Evolutionary conservation across 148 eudicot species (phyloP), one percentile per base, ranked within the genome.

Genomic region (Linanthus parryae): DNA sequence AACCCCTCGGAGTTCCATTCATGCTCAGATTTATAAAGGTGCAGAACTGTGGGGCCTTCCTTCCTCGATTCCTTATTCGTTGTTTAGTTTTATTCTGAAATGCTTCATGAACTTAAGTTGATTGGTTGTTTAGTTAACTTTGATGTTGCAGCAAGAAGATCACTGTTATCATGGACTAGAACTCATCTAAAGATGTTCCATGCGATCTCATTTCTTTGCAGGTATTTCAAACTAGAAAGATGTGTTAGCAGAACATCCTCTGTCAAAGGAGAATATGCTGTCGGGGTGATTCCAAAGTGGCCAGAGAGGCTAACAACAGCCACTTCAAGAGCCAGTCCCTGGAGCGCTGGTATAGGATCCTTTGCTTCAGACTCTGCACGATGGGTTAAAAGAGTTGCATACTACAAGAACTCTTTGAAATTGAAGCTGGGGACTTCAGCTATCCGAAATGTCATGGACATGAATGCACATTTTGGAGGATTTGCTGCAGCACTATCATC

Each of bases 391-490:
- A 94, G 96, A 62, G 67, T 84, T 57, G 65, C 76, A 3, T 82
- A 82, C 57, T 94, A 94, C 65, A 94, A 88, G 54, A 76, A 70
- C 24, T 64, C 85, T 39, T 76, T 89, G 68, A 78, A 78, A 53
- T 52, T 85, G 62, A 85, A 77, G 68, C 66, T 94, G 12, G 95
- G 95, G 36, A 84, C 91, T 15, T 56, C 88, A 45, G 70, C 84
- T 37, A 60, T 94, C 37, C 80, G 99, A 54, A 94, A 94, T 52
- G 73, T 94, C 62, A 94, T 94, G 99, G 99, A 94, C 64, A 88
- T 88, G 99, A 88, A 94, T 71, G 96, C 99, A 13, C 78, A 84
- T 61, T 84, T 88, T 52, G 96, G 99, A 47, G 95, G 99, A 37
- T 94, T 94, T 72, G 96, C 96, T 41, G 96, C 99, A 16, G 95